A percentile compares a stretch with the other conserved stretches of the same genome.
phyloP scores from a whole-genome alignment of 331 rosid species.

The Quercus lobata region DNA sequence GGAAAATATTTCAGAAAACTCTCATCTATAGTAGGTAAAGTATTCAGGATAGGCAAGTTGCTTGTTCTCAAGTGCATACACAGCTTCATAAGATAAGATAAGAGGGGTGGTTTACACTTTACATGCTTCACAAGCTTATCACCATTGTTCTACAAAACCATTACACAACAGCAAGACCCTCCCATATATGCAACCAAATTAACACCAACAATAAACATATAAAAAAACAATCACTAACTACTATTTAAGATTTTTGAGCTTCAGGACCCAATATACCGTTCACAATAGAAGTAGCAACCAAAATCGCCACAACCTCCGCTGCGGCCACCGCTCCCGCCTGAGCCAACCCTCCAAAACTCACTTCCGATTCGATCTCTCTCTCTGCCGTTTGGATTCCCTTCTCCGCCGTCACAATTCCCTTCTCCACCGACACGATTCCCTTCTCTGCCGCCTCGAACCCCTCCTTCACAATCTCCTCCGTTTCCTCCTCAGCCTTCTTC shows the following conservation, averaged over 20 bases:
- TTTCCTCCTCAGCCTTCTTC: conserved; percentile 59
- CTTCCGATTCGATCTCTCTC: conserved; percentile 35
- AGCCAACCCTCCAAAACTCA: conserved; percentile 57
- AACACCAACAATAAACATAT: no score
- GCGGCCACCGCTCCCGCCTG: conserved; percentile 83
- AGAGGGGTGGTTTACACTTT: no score
- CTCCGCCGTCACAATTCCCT: conserved; percentile 45
- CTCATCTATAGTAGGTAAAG: no score
- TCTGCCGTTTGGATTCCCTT: conserved; percentile 50
- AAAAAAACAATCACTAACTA: background rate
- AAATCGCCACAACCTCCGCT: conserved; percentile 63
- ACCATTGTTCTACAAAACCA: no score
- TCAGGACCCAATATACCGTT: conserved; percentile 78
- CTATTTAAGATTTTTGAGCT: conserved; percentile 33
- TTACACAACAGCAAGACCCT: no score
- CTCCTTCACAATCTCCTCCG: conserved; percentile 68
- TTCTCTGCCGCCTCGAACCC: conserved; percentile 54
- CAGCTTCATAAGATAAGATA: no score
- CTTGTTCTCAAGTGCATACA: no score
- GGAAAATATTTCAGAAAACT: no score
- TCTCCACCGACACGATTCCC: conserved; percentile 56
- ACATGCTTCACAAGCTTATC: no score
- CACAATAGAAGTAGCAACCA: conserved; percentile 70
- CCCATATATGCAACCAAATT: background rate
- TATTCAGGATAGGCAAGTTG: no score